A percentile compares a stretch with the other conserved stretches of the same genome.
phyloP scores from a whole-genome alignment of 2,329 filamentous ascomycete genomes.

The Fusarium sp. region DNA sequence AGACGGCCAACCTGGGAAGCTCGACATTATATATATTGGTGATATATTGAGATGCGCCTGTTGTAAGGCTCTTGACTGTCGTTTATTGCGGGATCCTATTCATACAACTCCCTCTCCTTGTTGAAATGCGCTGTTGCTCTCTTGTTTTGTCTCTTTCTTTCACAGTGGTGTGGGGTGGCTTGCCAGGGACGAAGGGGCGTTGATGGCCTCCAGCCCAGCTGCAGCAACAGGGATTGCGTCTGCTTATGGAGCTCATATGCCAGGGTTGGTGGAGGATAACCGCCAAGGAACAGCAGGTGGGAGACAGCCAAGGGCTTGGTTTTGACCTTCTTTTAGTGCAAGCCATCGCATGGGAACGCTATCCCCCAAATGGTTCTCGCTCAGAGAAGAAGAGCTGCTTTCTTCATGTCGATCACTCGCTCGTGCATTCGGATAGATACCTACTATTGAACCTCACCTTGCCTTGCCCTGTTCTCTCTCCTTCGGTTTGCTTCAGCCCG shows the following conservation, averaged over 20 bases:
- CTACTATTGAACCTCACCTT: slow-evolving; percentile 17
- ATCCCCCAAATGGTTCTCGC: slow-evolving; percentile 18
- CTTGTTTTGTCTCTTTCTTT: neutral
- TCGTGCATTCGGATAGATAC: neutral
- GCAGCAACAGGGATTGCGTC: slow-evolving; percentile 23
- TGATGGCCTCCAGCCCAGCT: slow-evolving; percentile 17
- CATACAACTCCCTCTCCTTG: neutral
- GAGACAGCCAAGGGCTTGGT: slow-evolving; percentile 19
- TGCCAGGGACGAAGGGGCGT: slow-evolving; percentile 30
- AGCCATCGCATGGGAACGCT: slow-evolving; percentile 21
- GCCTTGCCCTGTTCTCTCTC: slow-evolving; percentile 5
- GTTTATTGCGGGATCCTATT: neutral
- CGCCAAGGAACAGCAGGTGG: slow-evolving; percentile 23
- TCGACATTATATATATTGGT: neutral
- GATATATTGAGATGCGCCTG: neutral
- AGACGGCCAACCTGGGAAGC: neutral
- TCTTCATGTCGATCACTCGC: slow-evolving; percentile 36
- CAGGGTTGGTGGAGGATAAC: slow-evolving; percentile 26
- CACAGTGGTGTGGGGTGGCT: slow-evolving; percentile 35
- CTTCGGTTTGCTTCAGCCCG: slow-evolving; percentile 17
- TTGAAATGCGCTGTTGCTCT: neutral
- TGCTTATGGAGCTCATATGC: slow-evolving; percentile 2
- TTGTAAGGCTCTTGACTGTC: too few species aligned
- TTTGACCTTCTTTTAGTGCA: slow-evolving; percentile 28
- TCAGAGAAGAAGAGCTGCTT: slow-evolving; percentile 10